Evolutionary conservation across 305 asterid species (phyloP).

Genomic region (Plantago lanceolata): DNA sequence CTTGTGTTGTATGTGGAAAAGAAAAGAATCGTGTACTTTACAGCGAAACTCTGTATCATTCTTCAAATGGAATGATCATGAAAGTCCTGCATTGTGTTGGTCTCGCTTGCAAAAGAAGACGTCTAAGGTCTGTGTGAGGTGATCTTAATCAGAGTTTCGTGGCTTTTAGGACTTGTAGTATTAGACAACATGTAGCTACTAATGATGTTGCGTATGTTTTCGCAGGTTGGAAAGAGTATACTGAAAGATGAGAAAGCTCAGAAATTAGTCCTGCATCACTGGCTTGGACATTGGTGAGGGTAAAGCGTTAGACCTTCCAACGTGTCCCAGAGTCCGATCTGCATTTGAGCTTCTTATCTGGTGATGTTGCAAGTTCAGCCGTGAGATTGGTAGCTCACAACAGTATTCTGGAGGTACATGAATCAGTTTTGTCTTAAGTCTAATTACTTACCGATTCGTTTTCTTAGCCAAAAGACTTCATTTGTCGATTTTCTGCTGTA

Average conservation of each 20-base stretch:
- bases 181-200: not conserved
- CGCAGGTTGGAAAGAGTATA: constrained; percentile 53
- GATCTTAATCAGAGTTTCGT: no score
- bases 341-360: constrained; percentile 63
- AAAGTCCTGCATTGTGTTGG: constrained; percentile 50
- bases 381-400: constrained; percentile 54
- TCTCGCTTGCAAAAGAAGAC: constrained; percentile 42
- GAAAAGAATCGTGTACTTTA: constrained; percentile 46
- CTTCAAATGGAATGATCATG: constrained; percentile 35
- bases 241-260: constrained; percentile 54
- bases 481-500: not conserved
- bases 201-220: not conserved
- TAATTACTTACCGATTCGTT: no score
- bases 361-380: constrained; percentile 63
- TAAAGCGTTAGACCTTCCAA: constrained; percentile 33
- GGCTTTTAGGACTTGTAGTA: no score
- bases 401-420: constrained; percentile 52
- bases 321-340: constrained; percentile 31
- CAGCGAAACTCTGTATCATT: constrained; percentile 39
- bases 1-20: constrained; percentile 41
- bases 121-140: constrained; percentile 32
- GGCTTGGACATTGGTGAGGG: constrained; percentile 57
- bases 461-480: no score
- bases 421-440: not conserved
- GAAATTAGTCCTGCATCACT: constrained; percentile 55